Evolutionary conservation across 2,329 filamentous ascomycete genomes (phyloP), one percentile per base, ranked within the genome.

Genomic region (Penicillium sp.): DNA sequence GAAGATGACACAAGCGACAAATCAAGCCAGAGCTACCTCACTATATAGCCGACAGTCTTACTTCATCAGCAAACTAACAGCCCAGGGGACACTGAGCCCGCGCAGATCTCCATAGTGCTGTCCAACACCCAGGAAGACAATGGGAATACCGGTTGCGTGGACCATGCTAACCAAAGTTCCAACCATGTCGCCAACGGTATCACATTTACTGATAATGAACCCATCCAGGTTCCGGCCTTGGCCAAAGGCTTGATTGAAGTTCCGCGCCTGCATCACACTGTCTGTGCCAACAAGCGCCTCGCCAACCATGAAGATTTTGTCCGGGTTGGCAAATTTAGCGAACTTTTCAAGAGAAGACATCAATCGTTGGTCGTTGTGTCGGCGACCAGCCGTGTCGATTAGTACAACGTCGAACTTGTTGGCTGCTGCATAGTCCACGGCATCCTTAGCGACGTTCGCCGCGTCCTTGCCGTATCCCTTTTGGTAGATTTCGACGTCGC

Each of bases 101-200:
- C 85, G 79, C 65, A 88, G 65, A 73, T 88, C 85, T 27, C 83
- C 84, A 69, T 88, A 88, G 71, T 87, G 85, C 74, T 88, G 85
- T 4, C 85, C 85, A 38, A 86, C 83, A 2, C 88, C 94, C 62
- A 99, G 83, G 70, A 99, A 99, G 10, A 97, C 83, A 18, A 99
- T 92, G 0, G 95, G 95, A 43, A 99, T 95, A 27, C 93, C 91
- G 3, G 95, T 99, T 3, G 94, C 93, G 77, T 97, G 93, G 38
- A 99, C 93, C 80, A 99, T 93, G 71, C 91, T 96, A 59, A 99
- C 94, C 60, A 99, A 80, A 2, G 93, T 97, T 2, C 88, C 92
- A 42, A 97, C 92, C 92, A 97, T 97, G 77, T 97, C 93, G n/a
- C 94, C 95, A 36, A 99, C 95, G 0, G 94, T 99, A 77, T 99